These are phyloP conservation scores for Colletotrichum tabaci DNA, from an alignment of 2,329 filamentous ascomycete genomes.

Conservation along the genomic window DNA sequence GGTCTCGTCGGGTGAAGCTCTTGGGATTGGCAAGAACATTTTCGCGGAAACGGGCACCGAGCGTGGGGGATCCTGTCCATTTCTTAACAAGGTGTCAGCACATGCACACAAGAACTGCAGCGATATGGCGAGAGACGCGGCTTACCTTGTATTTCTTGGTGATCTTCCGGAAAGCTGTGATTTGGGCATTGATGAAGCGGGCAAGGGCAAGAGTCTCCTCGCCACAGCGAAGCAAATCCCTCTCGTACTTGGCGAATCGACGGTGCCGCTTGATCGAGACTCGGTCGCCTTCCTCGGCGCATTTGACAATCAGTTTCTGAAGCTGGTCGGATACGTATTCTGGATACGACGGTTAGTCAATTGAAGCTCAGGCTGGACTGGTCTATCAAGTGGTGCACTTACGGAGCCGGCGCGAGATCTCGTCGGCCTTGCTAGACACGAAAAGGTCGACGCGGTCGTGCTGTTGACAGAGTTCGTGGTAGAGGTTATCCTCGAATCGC, in stretches of 20 bases:
- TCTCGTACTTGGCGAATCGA: constrained; percentile 68
- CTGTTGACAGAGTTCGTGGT: constrained; percentile 78
- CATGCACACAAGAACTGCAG: neutral
- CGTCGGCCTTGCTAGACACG: constrained; percentile 83
- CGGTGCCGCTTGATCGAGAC: constrained; percentile 64
- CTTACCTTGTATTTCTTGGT: constrained; percentile 85
- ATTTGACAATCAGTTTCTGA: constrained; percentile 63
- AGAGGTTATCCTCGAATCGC: constrained; percentile 81
- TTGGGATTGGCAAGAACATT: constrained; percentile 76
- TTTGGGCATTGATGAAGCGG: constrained; percentile 81
- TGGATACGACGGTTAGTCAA: constrained; percentile 46
- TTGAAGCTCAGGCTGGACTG: neutral
- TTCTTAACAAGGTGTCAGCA: constrained; percentile 64
- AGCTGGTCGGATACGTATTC: constrained; percentile 66
- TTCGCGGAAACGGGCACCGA: constrained; percentile 77
- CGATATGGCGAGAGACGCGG: neutral
- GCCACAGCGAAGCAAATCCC: constrained; percentile 70
- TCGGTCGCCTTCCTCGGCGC: constrained; percentile 52
- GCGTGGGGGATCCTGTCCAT: constrained; percentile 82
- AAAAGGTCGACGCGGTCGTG: constrained; percentile 86
- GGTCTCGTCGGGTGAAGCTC: constrained; percentile 80
- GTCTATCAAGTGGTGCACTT: neutral
- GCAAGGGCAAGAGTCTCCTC: constrained; percentile 80
- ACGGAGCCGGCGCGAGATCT: constrained; percentile 80
- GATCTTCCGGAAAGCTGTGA: constrained; percentile 84